A percentile compares a stretch with the other conserved stretches of the same genome.
phyloP scores from a whole-genome alignment of 2,329 filamentous ascomycete species.

The Aspergillus amoenus region DNA sequence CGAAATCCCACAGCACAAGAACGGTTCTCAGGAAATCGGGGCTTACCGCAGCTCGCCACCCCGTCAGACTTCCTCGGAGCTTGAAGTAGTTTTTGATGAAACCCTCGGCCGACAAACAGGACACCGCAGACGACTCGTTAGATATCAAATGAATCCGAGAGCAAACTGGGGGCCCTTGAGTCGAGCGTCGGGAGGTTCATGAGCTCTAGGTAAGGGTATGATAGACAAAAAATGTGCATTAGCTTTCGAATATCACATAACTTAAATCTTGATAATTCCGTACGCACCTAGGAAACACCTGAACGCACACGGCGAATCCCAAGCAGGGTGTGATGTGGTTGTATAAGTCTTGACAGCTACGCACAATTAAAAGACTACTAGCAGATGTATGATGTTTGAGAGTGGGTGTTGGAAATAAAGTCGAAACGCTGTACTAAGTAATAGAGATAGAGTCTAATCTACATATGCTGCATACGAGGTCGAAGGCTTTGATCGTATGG shows the following conservation, averaged over 20 bases:
- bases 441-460: constrained; percentile 14
- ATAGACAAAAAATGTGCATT: not conserved
- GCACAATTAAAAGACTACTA: not conserved
- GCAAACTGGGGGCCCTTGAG: constrained; percentile 91
- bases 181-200: constrained; percentile 33
- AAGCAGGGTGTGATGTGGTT: not conserved
- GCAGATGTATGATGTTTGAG: not conserved
- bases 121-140: constrained; percentile 67
- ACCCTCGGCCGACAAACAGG: constrained; percentile 65
- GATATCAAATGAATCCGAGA: constrained; percentile 87
- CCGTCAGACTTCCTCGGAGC: constrained; percentile 25
- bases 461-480: constrained; percentile 5
- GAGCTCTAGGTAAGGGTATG: not conserved
- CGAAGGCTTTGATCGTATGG: constrained; percentile 6
- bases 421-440: constrained; percentile 5
- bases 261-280: too few relatives aligned
- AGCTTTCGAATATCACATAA: not conserved
- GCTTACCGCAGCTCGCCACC: not conserved
- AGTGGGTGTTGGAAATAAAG: not conserved
- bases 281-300: not conserved
- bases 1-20: not conserved
- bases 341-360: not conserved
- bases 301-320: not conserved
- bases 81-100: constrained; percentile 77
- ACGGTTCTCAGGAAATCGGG: not conserved